Evolutionary conservation across 192 early-diverging fungal species (phyloP).

Genomic region (Coemansia sp.): DNA sequence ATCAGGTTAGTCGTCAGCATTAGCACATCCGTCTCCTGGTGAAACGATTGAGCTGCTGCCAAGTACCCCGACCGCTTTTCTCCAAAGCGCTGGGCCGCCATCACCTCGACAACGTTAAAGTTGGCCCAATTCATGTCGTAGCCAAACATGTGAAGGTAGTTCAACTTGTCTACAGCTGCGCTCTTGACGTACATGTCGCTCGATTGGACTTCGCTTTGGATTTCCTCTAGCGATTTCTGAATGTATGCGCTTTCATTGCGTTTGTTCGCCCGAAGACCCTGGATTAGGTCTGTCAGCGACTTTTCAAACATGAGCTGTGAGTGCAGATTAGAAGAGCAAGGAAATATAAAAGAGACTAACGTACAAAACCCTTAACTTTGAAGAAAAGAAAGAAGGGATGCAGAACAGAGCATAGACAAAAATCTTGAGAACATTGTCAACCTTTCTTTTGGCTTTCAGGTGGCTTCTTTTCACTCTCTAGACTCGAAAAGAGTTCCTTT

Average conservation of each 20-base stretch:
- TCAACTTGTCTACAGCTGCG: conserved; percentile 83
- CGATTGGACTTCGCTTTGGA: conserved; percentile 78
- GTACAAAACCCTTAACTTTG: background rate
- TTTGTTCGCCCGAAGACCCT: conserved; percentile 90
- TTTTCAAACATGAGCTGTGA: conserved; percentile 48
- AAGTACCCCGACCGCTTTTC: conserved; percentile 92
- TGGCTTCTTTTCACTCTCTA: too few relatives aligned
- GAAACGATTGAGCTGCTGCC: conserved; percentile 86
- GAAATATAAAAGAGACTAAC: background rate
- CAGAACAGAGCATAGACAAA: background rate
- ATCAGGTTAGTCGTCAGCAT: conserved; percentile 97
- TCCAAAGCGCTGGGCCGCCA: conserved; percentile 83
- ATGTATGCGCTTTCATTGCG: conserved; percentile 88
- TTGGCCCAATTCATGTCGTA: conserved; percentile 97
- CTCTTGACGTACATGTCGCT: conserved; percentile 88
- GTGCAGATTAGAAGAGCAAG: background rate
- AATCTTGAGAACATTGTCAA: too few relatives aligned
- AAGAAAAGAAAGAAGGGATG: background rate
- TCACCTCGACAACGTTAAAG: conserved; percentile 95
- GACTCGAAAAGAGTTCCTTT: too few relatives aligned
- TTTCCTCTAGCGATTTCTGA: conserved; percentile 81
- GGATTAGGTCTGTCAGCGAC: conserved; percentile 87
- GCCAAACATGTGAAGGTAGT: conserved; percentile 92
- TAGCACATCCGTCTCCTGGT: conserved; percentile 90
- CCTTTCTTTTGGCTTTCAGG: too few relatives aligned